These are phyloP conservation scores for Microsporum canis DNA, from an alignment of 2,329 filamentous ascomycete genomes.

Conservation along the genomic window DNA sequence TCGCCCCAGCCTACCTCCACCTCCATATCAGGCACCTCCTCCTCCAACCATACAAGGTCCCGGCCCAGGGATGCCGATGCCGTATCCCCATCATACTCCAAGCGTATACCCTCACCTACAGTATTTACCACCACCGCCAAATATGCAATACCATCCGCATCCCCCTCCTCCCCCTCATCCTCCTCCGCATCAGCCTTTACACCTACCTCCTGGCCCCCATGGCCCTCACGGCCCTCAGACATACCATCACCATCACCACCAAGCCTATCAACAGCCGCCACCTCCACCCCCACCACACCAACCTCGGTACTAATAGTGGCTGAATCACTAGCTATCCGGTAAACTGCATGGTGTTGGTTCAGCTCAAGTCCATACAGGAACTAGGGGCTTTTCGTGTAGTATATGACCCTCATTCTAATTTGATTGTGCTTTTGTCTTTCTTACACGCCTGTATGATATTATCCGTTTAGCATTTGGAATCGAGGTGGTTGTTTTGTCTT, in stretches of 20 bases:
- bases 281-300: conserved; percentile 6
- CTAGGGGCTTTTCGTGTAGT: background rate
- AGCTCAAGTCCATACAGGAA: background rate
- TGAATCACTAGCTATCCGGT: background rate
- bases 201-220: background rate
- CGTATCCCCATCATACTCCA: background rate
- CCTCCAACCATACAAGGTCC: background rate
- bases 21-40: conserved; percentile 7
- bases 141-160: conserved; percentile 1
- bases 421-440: background rate
- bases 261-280: conserved; percentile 7
- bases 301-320: background rate
- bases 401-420: background rate
- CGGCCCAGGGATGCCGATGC: background rate
- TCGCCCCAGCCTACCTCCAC: conserved; percentile 18
- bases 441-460: background rate
- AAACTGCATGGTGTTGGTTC: background rate
- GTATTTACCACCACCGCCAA: conserved; percentile 3
- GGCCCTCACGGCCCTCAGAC: conserved; percentile 5
- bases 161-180: conserved; percentile 2
- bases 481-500: background rate
- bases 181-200: background rate
- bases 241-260: conserved; percentile 8
- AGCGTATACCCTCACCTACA: conserved; percentile 4
- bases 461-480: background rate